A percentile compares a stretch with the other conserved stretches of the same genome.
Evolutionary conservation across 306 rosid genomes (phyloP).

Genomic region (Prunus campanulata): DNA sequence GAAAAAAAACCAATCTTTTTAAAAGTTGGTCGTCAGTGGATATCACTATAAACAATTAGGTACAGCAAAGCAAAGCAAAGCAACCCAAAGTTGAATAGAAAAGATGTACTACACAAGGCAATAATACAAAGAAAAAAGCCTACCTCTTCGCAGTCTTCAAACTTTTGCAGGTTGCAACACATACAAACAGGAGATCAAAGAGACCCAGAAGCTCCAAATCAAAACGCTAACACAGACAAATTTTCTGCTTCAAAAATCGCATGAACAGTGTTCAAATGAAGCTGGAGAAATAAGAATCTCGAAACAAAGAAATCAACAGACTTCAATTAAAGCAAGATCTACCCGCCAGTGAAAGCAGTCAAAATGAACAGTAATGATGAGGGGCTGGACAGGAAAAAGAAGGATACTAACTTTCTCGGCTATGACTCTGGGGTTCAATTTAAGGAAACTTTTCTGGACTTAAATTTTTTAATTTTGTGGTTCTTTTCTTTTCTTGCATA

Average conservation of each 20-base stretch:
- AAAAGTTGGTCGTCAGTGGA: no score
- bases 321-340: neutral
- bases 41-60: no score
- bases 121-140: neutral
- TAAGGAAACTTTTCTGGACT: neutral
- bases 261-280: neutral
- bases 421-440: neutral
- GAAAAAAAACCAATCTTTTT: no score
- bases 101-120: no score
- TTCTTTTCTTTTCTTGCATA: neutral
- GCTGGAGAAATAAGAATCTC: neutral
- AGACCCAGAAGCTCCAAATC: neutral
- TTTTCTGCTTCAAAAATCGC: neutral
- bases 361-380: neutral
- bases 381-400: neutral
- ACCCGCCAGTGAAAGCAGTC: neutral
- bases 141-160: neutral
- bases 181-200: neutral
- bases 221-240: neutral
- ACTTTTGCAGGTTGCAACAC: neutral
- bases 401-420: neutral
- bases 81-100: no score
- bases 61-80: no score
- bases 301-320: neutral
- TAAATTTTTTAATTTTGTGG: neutral